Evolutionary conservation across 768 basidiomycete genomes (phyloP).

Genomic region (Hygrocybe punicea): DNA sequence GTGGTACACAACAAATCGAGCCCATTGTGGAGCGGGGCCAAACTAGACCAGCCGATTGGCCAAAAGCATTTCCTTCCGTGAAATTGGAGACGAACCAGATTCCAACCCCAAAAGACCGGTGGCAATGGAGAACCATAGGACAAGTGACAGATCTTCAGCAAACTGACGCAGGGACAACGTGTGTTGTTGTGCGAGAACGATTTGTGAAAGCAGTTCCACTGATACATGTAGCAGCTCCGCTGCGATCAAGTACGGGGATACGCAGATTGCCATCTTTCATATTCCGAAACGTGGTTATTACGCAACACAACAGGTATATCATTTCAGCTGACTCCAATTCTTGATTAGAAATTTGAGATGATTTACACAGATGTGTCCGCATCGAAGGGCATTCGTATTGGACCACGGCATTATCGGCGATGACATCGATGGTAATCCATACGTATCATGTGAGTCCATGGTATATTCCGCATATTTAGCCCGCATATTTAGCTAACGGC

Average conservation of each 20-base stretch:
- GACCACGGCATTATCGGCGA: constrained; percentile 69
- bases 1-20: constrained; percentile 46
- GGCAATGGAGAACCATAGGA: constrained; percentile 57
- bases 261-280: constrained; percentile 66
- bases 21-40: constrained; percentile 60
- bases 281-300: constrained; percentile 57
- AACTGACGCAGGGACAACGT: constrained; percentile 46
- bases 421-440: constrained; percentile 45
- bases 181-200: constrained; percentile 26
- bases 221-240: constrained; percentile 10
- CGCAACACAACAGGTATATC: constrained; percentile 64
- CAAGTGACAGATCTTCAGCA: constrained; percentile 47
- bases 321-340: neutral
- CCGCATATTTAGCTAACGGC: constrained; percentile 11
- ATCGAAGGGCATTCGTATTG: constrained; percentile 58
- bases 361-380: constrained; percentile 33
- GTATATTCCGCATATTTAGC: constrained; percentile 1
- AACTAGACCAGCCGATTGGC: constrained; percentile 64
- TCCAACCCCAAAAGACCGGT: constrained; percentile 44
- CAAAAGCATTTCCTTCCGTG: constrained; percentile 50
- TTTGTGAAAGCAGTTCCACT: neutral
- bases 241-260: constrained; percentile 60
- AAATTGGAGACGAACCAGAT: constrained; percentile 42
- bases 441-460: constrained; percentile 38
- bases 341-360: neutral